Evolutionary conservation across 768 basidiomycete species (phyloP).

Genomic region (Agaricus subrufescens): DNA sequence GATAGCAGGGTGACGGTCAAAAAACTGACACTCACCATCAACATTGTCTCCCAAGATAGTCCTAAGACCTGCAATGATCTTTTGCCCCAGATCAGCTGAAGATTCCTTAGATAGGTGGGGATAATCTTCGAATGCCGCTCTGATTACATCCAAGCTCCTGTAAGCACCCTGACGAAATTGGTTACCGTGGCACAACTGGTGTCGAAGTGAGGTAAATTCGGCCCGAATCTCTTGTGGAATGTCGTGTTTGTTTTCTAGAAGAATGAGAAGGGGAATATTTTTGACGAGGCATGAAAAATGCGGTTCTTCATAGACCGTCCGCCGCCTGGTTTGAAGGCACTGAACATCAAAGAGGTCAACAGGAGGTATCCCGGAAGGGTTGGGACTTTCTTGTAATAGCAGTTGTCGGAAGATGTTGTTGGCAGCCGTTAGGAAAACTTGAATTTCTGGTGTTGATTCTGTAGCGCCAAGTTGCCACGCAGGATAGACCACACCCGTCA

Average conservation of each 20-base stretch:
- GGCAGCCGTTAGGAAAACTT: constrained; percentile 54
- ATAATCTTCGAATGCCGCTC: constrained; percentile 62
- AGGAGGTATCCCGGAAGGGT: constrained; percentile 30
- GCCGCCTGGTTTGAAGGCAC: constrained; percentile 62
- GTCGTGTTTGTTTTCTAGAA: constrained; percentile 57
- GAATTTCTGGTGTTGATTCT: constrained; percentile 30
- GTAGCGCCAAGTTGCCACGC: constrained; percentile 62
- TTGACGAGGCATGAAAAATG: constrained; percentile 62
- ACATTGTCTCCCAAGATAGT: constrained; percentile 64
- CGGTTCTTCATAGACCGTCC: constrained; percentile 60
- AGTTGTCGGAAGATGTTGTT: constrained; percentile 59
- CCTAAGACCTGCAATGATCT: constrained; percentile 61
- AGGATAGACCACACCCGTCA: constrained; percentile 74
- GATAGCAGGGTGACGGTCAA: neutral
- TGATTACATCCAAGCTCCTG: constrained; percentile 66
- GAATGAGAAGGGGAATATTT: constrained; percentile 65
- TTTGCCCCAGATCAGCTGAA: constrained; percentile 51
- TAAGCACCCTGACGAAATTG: constrained; percentile 77
- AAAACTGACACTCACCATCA: constrained; percentile 38
- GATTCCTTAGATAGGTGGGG: constrained; percentile 43
- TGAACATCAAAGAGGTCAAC: constrained; percentile 61
- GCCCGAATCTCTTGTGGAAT: constrained; percentile 46
- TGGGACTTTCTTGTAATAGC: constrained; percentile 49
- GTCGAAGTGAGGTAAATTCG: constrained; percentile 48
- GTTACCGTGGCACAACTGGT: constrained; percentile 52